Base-by-base conservation (phyloP, 495 filamentous ascomycete genomes). In the Filosporella fistucella region DNA sequence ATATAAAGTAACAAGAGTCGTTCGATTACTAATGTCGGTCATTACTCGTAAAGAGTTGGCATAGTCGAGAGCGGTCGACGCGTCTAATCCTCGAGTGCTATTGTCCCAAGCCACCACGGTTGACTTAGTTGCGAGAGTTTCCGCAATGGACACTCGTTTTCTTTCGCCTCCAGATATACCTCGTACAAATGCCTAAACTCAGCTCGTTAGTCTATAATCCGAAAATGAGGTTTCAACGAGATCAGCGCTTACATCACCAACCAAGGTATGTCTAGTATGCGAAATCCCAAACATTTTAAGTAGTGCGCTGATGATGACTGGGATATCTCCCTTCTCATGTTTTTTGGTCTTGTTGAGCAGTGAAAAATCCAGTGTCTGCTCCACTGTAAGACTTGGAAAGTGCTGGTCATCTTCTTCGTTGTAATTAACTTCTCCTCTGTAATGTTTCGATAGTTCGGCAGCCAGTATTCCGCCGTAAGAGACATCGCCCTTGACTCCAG, bases 301-400 rank as follows among this genome's bases (percentile, higher is more conserved):
- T 35, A 86, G 62, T 5, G 79, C 79, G 56, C 76, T 68, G 26
- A 79, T 73, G 33, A 88, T 85, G 40, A 86, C 65, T 3, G 80
- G 75, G 20, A 89, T 83, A 43, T 86, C 81, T 1, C 68, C 73
- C 14, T 73, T 74, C n/a, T 82, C 75, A 33, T 75, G 69, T 66
- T 85, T 88, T 63, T 79, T 84, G n/a, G 85, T 88, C 68, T 90
- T 90, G 70, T 83, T 91, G 59, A 85, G 80, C 8, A 91, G 68
- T 0, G 88, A 84, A 60, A 95, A 94, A n/a, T 79, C 80, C 39
- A 93, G 67, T 0, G 89, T 94, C 33, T 59, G 52, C 72, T 82
- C 68, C 2, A 95, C 88, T 2, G 83, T 93, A 28, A 95, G 66
- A 7, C 74, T 71, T 3, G 89, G 84, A 57, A 91, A 81, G 62